Conservation (phyloP, 179 eudicot species). For the Beta lomatogona region DNA sequence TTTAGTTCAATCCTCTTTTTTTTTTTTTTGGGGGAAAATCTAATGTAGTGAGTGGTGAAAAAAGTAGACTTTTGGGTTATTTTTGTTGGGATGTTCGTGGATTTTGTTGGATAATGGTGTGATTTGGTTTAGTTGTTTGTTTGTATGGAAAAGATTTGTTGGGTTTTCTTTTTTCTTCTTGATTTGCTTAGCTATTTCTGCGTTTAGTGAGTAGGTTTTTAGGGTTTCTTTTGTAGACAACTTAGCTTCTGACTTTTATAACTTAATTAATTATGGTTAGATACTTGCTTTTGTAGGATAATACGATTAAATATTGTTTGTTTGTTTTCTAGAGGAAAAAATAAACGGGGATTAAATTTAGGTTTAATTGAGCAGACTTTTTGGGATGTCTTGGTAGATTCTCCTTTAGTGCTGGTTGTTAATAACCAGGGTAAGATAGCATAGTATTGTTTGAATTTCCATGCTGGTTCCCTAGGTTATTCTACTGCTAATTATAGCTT, state of each 20-base stretch:
- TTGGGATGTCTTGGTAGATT: neutral
- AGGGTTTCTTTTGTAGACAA: slow-evolving; percentile 20
- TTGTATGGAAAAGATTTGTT: slow-evolving; percentile 8
- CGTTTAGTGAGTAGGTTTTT: slow-evolving; percentile 1
- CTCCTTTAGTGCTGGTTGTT: neutral
- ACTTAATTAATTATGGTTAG: slow-evolving; percentile 1
- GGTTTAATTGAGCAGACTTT: neutral
- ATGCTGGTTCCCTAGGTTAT: slow-evolving; percentile 22
- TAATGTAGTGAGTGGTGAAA: too few relatives aligned
- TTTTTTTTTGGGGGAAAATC: neutral
- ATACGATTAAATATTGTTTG: too few relatives aligned
- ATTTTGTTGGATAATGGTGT: slow-evolving; percentile 17
- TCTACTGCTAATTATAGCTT: slow-evolving; percentile 36
- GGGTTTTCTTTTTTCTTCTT: neutral
- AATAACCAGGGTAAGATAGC: neutral
- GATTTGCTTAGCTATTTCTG: neutral
- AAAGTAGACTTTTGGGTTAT: neutral
- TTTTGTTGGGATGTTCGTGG: slow-evolving; percentile 2
- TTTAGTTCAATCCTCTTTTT: slow-evolving; percentile 4
- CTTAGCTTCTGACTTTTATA: neutral
- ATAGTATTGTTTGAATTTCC: neutral
- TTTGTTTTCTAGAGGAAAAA: neutral
- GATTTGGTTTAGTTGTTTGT: slow-evolving; percentile 19
- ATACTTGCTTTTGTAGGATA: neutral
- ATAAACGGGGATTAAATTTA: too few relatives aligned